These are phyloP conservation scores for slime mould (Dictyostelium discoideum) DNA, from an alignment of 78 protist species.

Conservation along the genomic window DNA sequence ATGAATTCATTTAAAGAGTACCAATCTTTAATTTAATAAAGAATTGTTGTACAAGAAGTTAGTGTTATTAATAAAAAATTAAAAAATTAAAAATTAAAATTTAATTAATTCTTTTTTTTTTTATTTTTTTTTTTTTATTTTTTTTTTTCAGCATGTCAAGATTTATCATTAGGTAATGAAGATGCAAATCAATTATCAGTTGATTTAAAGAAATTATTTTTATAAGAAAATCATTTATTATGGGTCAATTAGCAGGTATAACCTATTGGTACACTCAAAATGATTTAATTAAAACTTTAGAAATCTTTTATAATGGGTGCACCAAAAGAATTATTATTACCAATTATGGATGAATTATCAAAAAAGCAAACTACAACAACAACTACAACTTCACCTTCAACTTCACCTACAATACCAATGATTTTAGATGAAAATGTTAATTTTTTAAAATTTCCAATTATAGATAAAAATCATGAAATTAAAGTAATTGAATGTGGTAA, in stretches of 20 bases:
- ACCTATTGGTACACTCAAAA: neutral
- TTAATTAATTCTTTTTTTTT: neutral
- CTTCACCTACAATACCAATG: conserved; percentile 2
- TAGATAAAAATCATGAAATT: neutral
- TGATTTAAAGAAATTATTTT: conserved; percentile 37
- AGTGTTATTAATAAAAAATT: neutral
- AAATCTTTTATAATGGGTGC: conserved; percentile 30
- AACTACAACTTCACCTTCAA: neutral
- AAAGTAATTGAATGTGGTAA: neutral
- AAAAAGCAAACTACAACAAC: neutral
- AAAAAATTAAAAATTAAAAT: neutral
- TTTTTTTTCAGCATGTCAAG: conserved; percentile 19
- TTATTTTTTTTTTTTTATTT: too few relatives aligned
- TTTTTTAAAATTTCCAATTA: neutral
- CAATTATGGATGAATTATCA: conserved; percentile 7
- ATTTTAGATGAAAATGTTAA: neutral
- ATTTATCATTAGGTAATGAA: neutral
- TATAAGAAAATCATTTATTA: conserved; percentile 13
- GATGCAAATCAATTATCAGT: neutral
- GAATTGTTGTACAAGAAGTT: conserved; percentile 6
- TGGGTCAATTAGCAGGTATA: conserved; percentile 21
- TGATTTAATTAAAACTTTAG: conserved; percentile 5
- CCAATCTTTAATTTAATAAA: conserved; percentile 2
- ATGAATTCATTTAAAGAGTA: neutral
- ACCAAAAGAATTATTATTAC: conserved; percentile 19